Evolutionary conservation across 2,329 filamentous ascomycete genomes (phyloP), one percentile per base, ranked within the genome.

Genomic region (Phaeosphaeria sp.): DNA sequence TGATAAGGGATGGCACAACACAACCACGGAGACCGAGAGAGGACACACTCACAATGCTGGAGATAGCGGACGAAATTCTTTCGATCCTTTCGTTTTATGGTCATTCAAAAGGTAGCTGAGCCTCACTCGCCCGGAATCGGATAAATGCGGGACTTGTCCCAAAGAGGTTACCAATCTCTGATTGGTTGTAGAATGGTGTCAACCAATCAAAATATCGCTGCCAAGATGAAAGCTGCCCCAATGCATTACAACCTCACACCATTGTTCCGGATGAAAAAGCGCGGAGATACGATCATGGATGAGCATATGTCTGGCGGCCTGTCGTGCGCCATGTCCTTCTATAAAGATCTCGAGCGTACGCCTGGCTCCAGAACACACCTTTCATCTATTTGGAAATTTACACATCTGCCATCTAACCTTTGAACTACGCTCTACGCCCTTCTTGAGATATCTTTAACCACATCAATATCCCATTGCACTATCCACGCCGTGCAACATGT

Each of bases 91-190:
- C 13, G 11, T 30, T 6, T 5, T 6, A 11, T 36, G 13, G 3
- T 36, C 3, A 36, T 36, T 15, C 13, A 11, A 36, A 11, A 13
- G 11, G 13, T 11, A 13, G 6, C 3, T 3, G 30, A 36, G 30
- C 3, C 30, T 36, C 13, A 11, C 13, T 13, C 30, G 30, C 30
- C 30, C 30, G 11, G 6, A 36, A 3, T 36, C 30, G 30, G 30
- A 36, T 11, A 11, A 13, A 36, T 36, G 30, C 13, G 6, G 30
- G 13, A 15, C 53, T 60, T 44, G 41, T 7, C 54, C 54, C 15
- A 20, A 52, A 51, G 2, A 51, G 53, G 58, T 17, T 52, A 43
- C 41, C 47, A 60, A 56, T 60, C 46, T 60, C 54, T 54, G 47
- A 60, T 59, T 59, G 57, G 57, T 15, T 50, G 41, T 20, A 5